Conservation (phyloP, 2,329 filamentous ascomycete genomes). For the Paracorniculantispora psalliotae region DNA sequence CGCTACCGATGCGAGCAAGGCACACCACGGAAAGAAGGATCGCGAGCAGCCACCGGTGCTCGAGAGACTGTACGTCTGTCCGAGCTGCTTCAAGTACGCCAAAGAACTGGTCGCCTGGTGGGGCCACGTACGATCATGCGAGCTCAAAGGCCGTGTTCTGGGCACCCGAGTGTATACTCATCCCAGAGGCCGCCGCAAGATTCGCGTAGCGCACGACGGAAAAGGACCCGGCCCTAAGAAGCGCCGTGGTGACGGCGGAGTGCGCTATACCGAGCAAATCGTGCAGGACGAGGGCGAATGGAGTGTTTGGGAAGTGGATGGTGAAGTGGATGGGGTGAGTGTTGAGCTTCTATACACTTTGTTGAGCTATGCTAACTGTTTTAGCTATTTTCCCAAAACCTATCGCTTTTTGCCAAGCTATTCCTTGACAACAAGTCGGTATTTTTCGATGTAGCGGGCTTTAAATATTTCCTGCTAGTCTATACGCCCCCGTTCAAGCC, state of each 20-base stretch:
- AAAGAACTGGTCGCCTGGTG: constrained; percentile 55
- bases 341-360: not conserved
- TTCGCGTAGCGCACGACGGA: constrained; percentile 31
- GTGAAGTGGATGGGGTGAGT: constrained; percentile 70
- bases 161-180: constrained; percentile 71
- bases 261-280: constrained; percentile 38
- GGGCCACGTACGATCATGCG: constrained; percentile 55
- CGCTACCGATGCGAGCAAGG: constrained; percentile 19
- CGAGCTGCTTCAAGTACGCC: constrained; percentile 91
- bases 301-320: constrained; percentile 89
- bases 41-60: constrained; percentile 43
- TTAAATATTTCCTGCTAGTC: constrained; percentile 90
- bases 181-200: constrained; percentile 40
- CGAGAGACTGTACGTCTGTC: constrained; percentile 77
- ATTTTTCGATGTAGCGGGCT: constrained; percentile 92
- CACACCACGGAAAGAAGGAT: constrained; percentile 26
- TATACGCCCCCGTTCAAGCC: constrained; percentile 49
- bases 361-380: constrained; percentile 13
- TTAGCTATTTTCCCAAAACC: constrained; percentile 84
- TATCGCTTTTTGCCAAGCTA: constrained; percentile 93
- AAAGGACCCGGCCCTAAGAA: constrained; percentile 32
- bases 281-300: constrained; percentile 64
- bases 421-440: constrained; percentile 98
- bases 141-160: constrained; percentile 46
- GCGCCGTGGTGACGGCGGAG: constrained; percentile 31